Base-by-base conservation (phyloP, 129 eudicot genomes). In the Lactuca sativa region DNA sequence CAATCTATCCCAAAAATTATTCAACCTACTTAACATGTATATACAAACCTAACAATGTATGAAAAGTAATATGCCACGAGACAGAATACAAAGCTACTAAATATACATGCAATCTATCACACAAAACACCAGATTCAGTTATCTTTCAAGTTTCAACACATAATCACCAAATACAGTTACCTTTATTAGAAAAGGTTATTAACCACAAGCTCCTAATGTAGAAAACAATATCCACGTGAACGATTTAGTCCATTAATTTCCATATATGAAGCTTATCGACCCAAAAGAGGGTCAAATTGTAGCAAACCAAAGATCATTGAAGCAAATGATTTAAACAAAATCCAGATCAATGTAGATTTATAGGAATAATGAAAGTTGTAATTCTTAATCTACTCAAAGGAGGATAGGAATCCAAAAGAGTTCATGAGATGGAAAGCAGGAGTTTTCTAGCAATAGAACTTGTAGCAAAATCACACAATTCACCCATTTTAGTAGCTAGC, bases 201-300 rank as follows among this genome's bases (percentile, higher is more conserved):
- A 16, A n/a, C n/a, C 59, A 43, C n/a, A 40, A 25, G 56, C 15
- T 51, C 67, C 18, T 38, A 52, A 72, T 16, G 15, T 73, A 9
- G 37, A 25, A 63, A 53, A 10, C n/a, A 11, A 55, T 12, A 73
- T 52, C 33, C 8, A 62, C 6, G 30, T 56, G 51, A 31, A 49
- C 16, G 18, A 74, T 52, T 67, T 54, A 15, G 72, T 41, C 51
- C 37, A 74, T 56, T 12, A 57, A 66, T 47, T 15, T 52, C 51
- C 59, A 56, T 44, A 21, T 12, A 56, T 66, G 59, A 66, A 56
- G 44, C 52, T 57, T 37, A 65, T 65, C 25, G 40, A 55, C 34
- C 41, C 34, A 38, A 67, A 57, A 25, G 63, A 40, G 0, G 31
- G 56, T 73, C 63, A 73, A 73, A 70, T 70, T 14, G 65, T 40